These are phyloP conservation scores for Areca catechu DNA, from an alignment of 176 grass and related monocot genomes.

Conservation along the genomic window DNA sequence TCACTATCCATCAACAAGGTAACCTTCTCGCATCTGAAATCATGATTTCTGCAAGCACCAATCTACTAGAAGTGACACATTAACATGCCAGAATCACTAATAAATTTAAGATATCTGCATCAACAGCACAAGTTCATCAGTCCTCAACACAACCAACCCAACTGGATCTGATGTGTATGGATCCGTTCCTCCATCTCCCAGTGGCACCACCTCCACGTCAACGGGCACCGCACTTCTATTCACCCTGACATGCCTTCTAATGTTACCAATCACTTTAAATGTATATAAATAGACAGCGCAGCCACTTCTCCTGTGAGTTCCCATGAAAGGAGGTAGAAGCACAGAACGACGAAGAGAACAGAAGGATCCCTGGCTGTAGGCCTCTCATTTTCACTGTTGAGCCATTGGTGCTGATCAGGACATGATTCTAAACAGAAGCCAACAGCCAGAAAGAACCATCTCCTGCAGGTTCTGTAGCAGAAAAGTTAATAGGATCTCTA, in stretches of 20 bases:
- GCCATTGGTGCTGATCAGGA: not conserved
- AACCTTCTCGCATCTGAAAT: not conserved
- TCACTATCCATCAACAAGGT: constrained; percentile 53
- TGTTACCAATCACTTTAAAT: not conserved
- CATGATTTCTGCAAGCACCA: too few relatives aligned
- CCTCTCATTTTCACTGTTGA: not conserved
- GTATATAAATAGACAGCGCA: not conserved
- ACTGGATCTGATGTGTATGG: constrained; percentile 1
- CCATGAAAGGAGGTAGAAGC: not conserved
- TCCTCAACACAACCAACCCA: constrained; percentile 3
- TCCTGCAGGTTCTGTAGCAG: not conserved
- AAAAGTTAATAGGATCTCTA: constrained; percentile 1
- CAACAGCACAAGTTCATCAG: constrained; percentile 1
- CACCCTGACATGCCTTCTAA: not conserved
- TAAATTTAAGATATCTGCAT: too few relatives aligned
- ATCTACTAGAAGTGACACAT: too few relatives aligned
- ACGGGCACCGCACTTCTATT: not conserved
- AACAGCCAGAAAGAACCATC: not conserved
- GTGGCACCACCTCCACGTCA: not conserved
- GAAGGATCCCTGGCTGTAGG: not conserved
- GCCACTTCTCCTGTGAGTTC: not conserved
- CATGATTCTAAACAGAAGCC: not conserved
- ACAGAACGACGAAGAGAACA: too few relatives aligned
- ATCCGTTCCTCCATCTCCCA: constrained; percentile 4
- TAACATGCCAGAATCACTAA: too few relatives aligned